These are phyloP conservation scores for Neurospora sp. DNA, from an alignment of 495 filamentous ascomycete species.

Conservation along the genomic window DNA sequence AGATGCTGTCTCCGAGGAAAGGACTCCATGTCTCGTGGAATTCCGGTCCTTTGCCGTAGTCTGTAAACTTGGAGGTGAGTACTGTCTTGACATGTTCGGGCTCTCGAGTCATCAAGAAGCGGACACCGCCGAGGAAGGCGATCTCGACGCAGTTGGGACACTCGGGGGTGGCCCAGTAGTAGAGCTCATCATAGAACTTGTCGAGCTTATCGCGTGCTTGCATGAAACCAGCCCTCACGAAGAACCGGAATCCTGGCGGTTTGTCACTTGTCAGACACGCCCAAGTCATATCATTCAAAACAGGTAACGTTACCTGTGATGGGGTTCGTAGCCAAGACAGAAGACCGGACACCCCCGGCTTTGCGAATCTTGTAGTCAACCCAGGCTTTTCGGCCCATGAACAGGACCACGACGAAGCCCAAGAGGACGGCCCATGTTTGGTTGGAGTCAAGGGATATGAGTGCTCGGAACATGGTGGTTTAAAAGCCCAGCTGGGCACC, in stretches of 20 bases:
- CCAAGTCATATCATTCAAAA: background rate
- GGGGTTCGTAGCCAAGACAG: slow-evolving; percentile 16
- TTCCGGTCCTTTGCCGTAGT: slow-evolving; percentile 44
- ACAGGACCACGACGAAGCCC: slow-evolving; percentile 5
- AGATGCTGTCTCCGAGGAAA: slow-evolving; percentile 50
- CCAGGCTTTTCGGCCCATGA: background rate
- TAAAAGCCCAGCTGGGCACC: background rate
- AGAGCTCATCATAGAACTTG: slow-evolving; percentile 23
- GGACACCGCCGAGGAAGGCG: slow-evolving; percentile 18
- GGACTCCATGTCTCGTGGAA: slow-evolving; percentile 43
- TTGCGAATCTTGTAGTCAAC: slow-evolving; percentile 14
- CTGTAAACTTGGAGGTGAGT: slow-evolving; percentile 44
- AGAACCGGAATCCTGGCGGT: slow-evolving; percentile 11
- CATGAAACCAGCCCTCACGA: slow-evolving; percentile 8
- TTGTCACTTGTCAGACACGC: background rate
- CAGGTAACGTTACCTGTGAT: slow-evolving; percentile 8
- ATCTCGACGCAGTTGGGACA: slow-evolving; percentile 31
- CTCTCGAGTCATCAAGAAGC: slow-evolving; percentile 41
- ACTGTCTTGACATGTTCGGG: slow-evolving; percentile 50
- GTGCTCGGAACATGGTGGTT: slow-evolving; percentile 2
- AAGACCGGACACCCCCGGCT: slow-evolving; percentile 10
- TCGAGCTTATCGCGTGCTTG: slow-evolving; percentile 25
- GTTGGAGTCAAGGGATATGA: background rate
- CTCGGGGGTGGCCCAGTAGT: slow-evolving; percentile 19
- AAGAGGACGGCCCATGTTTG: slow-evolving; percentile 5